Evolutionary conservation across 1,139 yeast species (phyloP).

Genomic region (Nakaseomyces delphensis): DNA sequence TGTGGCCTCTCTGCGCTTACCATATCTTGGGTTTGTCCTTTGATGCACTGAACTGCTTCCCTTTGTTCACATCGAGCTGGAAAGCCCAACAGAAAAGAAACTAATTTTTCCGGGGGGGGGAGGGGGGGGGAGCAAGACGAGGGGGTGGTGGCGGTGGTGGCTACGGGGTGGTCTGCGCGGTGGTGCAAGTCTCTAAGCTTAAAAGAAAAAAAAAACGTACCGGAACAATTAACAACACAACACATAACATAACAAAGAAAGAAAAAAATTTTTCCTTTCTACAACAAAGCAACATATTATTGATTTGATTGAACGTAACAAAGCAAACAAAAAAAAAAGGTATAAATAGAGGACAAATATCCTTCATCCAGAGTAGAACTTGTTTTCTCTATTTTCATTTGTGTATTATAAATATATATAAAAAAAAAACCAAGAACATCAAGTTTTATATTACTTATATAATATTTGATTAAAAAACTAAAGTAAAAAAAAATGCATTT

Average conservation of each 20-base stretch:
- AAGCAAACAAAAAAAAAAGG: not conserved
- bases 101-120: constrained; percentile 1
- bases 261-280: not conserved
- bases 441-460: too few species aligned
- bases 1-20: too few species aligned
- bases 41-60: too few species aligned
- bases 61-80: not conserved
- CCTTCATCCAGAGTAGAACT: not conserved
- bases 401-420: not conserved
- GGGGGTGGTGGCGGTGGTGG: too few species aligned
- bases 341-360: not conserved
- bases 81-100: not conserved
- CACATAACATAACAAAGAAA: not conserved
- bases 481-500: not conserved
- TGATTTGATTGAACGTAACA: too few species aligned
- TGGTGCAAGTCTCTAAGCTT: too few species aligned
- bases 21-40: too few species aligned
- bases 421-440: not conserved
- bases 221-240: too few species aligned
- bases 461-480: not conserved
- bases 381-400: not conserved
- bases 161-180: too few species aligned
- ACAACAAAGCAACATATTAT: not conserved
- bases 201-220: not conserved
- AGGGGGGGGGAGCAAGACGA: too few species aligned